Conservation (phyloP, 805 yeast species). For the Candida koratica region DNA sequence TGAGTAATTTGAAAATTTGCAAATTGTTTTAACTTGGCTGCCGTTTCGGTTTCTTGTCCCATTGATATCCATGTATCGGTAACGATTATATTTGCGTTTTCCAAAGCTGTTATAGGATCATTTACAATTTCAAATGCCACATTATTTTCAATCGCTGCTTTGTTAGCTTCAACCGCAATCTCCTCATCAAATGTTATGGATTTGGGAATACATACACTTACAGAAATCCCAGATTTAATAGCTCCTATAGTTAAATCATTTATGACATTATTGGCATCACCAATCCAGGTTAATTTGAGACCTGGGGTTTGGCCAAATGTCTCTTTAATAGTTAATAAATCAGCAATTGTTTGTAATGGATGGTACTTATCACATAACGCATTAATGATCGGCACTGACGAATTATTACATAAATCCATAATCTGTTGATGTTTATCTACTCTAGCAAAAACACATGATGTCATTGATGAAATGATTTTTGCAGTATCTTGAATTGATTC, state of each 20-base stretch:
- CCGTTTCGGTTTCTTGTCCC: slow-evolving; percentile 90
- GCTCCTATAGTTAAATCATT: slow-evolving; percentile 91
- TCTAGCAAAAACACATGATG: slow-evolving; percentile 95
- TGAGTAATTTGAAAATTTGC: slow-evolving; percentile 79
- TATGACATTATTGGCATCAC: slow-evolving; percentile 93
- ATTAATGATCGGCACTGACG: slow-evolving; percentile 87
- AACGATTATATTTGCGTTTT: slow-evolving; percentile 74
- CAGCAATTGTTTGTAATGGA: slow-evolving; percentile 94
- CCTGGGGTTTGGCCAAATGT: slow-evolving; percentile 55
- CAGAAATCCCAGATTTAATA: slow-evolving; percentile 76
- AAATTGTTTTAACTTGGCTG: slow-evolving; percentile 70
- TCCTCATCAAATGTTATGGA: slow-evolving; percentile 58
- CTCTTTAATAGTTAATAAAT: slow-evolving; percentile 81
- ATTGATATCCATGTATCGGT: slow-evolving; percentile 97
- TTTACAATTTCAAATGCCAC: slow-evolving; percentile 53
- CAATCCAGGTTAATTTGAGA: slow-evolving; percentile 88
- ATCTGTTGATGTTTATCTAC: slow-evolving; percentile 85
- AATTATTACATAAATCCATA: slow-evolving; percentile 67
- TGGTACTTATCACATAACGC: slow-evolving; percentile 91
- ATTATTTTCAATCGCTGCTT: slow-evolving; percentile 45
- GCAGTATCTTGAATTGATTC: slow-evolving; percentile 89
- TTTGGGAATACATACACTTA: slow-evolving; percentile 80
- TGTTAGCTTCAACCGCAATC: slow-evolving; percentile 52
- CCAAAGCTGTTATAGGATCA: slow-evolving; percentile 72
- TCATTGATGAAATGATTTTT: slow-evolving; percentile 89